These are phyloP conservation scores for Monosporozyma aquatica DNA, from an alignment of 805 yeast species.

Conservation along the genomic window DNA sequence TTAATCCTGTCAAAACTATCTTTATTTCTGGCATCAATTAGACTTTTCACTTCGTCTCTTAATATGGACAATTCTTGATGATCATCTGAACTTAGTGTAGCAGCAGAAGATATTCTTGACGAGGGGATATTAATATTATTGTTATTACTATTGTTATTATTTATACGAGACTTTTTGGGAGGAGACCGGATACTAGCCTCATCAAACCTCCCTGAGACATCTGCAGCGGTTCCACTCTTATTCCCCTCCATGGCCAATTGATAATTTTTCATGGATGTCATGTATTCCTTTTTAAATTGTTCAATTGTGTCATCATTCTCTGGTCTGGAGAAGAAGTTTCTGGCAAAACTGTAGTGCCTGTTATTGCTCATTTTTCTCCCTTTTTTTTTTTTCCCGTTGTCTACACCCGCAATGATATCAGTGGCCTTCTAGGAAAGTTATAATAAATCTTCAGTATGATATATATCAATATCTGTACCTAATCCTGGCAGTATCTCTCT, in stretches of 20 bases:
- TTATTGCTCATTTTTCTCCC: not conserved
- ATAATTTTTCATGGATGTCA: constrained; percentile 21
- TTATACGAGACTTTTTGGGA: not conserved
- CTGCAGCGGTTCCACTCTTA: not conserved
- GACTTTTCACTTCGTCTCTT: not conserved
- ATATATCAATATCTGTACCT: too few relatives aligned
- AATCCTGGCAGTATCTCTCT: too few relatives aligned
- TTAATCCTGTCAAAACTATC: not conserved
- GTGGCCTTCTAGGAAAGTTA: too few relatives aligned
- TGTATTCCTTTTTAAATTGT: constrained; percentile 23
- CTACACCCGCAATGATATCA: too few relatives aligned
- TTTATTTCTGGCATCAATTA: not conserved
- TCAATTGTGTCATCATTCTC: constrained; percentile 27
- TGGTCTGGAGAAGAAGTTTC: constrained; percentile 15
- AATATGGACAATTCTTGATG: not conserved
- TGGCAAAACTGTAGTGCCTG: constrained; percentile 5
- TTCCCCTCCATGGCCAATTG: constrained; percentile 1
- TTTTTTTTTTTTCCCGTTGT: not conserved
- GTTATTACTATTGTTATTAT: not conserved
- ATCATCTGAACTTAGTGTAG: not conserved
- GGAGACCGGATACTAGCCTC: constrained; percentile 2
- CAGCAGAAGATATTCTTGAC: not conserved
- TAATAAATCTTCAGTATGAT: too few relatives aligned
- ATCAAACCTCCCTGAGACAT: not conserved
- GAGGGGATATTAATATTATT: not conserved